Evolutionary conservation across 2,329 filamentous ascomycete species (phyloP), one percentile per base, ranked within the genome.

Genomic region (Penicillium aurantiogriseum): DNA sequence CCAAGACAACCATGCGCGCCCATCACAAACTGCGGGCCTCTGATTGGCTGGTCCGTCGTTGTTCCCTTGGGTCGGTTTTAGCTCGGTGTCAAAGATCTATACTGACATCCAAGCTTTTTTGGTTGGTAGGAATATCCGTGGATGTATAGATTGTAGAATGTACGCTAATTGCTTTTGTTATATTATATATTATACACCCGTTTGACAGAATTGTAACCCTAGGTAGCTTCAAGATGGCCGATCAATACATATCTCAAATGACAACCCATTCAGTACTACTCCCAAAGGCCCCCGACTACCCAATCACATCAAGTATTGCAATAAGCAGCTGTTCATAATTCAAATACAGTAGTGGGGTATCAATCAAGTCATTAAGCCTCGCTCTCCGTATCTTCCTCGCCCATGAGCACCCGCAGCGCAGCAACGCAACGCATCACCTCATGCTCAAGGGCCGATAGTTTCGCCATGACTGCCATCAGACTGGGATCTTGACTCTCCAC

Each of bases 401-500:
- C 90, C 86, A 96, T 91, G 1, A 96, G 89, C 15, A 89, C 85
- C 25, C 85, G 84, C 62, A 97, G 75, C 13, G 92, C 92, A 54
- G 84, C 80, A 65, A 89, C 82, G 62, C 88, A 87, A 61, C 90
- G 79, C 56, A 81, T 80, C 21, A 96, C 81, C 60, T 87, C 88
- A 67, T 92, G 85, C 61, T 89, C 87, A 56, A 97, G 76, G 5
- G 90, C 91, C 31, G 83, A 85, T 64, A 97, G 79, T 76, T 97
- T 97, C 5, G 91, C 88, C 72, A 90, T 88, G 35, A 94, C 81
- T 36, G 90, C 88, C 72, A 97, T 87, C 63, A 97, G 72, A 66
- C 87, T 92, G 1, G 93, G 93, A 73, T 97, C 92, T 54, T 92
- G 90, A 67, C 86, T 93, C 74, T 96, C 92, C 2, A 97, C 88